Evolutionary conservation across 106 monocot species (phyloP).

Genomic region (Phalaenopsis equestris): DNA sequence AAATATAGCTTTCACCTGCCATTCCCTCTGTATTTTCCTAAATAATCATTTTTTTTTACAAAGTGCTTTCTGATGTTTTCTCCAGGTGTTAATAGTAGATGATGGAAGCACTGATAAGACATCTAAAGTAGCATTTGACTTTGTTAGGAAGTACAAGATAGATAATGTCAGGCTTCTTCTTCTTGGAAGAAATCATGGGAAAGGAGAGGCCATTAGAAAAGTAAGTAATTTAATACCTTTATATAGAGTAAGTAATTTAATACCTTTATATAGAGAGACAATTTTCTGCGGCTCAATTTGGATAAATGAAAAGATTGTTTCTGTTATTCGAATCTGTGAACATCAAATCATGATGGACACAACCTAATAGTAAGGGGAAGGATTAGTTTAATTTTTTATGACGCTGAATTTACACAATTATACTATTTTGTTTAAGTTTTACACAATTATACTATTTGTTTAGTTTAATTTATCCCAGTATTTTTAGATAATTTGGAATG

Average conservation of each 20-base stretch:
- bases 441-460: not conserved
- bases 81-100: slow-evolving; percentile 89
- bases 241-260: slow-evolving; percentile 23
- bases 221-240: slow-evolving; percentile 32
- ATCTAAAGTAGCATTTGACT: slow-evolving; percentile 84
- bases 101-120: slow-evolving; percentile 92
- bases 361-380: not conserved
- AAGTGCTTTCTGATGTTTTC: not conserved
- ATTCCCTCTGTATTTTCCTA: not conserved
- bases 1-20: too few species aligned
- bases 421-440: not conserved
- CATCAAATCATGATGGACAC: not conserved
- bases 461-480: not conserved
- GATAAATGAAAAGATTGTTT: not conserved
- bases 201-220: slow-evolving; percentile 96
- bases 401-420: not conserved
- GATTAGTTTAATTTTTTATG: not conserved
- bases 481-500: not conserved
- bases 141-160: slow-evolving; percentile 79
- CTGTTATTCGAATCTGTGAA: not conserved
- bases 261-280: not conserved
- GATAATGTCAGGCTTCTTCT: slow-evolving; percentile 81
- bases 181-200: slow-evolving; percentile 93
- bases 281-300: not conserved
- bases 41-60: not conserved